Evolutionary conservation across 1,139 yeast species (phyloP).

Genomic region (Yamadazyma blattariae): DNA sequence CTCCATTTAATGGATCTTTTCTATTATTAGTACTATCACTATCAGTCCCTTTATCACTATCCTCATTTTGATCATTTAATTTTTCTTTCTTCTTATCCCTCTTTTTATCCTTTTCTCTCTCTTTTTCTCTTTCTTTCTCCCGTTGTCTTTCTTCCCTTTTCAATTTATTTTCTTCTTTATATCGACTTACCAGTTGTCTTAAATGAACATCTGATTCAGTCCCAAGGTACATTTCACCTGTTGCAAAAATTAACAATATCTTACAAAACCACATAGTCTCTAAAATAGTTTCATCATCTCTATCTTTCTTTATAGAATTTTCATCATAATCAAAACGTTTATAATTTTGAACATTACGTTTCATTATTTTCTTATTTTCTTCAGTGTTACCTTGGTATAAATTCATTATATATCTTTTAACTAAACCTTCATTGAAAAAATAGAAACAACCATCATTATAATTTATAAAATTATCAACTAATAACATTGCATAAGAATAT

Average conservation of each 20-base stretch:
- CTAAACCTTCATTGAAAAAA: conserved; percentile 79
- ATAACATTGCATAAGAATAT: conserved; percentile 69
- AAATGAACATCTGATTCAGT: conserved; percentile 52
- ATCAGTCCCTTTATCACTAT: conserved; percentile 5
- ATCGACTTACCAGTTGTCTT: conserved; percentile 20
- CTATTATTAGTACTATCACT: conserved; percentile 7
- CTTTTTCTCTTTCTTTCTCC: conserved; percentile 20
- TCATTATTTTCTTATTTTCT: conserved; percentile 39
- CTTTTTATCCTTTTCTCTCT: conserved; percentile 8
- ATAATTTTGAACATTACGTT: conserved; percentile 25
- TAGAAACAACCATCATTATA: conserved; percentile 86
- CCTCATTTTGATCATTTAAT: too few relatives aligned
- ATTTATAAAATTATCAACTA: conserved; percentile 73
- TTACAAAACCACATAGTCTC: conserved; percentile 84
- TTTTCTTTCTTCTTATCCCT: too few relatives aligned
- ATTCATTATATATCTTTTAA: conserved; percentile 60
- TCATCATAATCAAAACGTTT: conserved; percentile 37
- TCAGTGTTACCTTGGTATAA: conserved; percentile 49
- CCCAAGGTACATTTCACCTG: conserved; percentile 84
- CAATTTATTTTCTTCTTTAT: conserved; percentile 34
- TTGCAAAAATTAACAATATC: conserved; percentile 68
- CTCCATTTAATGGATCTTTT: conserved; percentile 3
- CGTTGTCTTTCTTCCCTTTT: conserved; percentile 13
- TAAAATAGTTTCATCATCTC: conserved; percentile 56
- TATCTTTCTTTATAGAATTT: conserved; percentile 39